phyloP scores from a whole-genome alignment of 1,139 yeast species.

The Waltiozyma sp. region DNA sequence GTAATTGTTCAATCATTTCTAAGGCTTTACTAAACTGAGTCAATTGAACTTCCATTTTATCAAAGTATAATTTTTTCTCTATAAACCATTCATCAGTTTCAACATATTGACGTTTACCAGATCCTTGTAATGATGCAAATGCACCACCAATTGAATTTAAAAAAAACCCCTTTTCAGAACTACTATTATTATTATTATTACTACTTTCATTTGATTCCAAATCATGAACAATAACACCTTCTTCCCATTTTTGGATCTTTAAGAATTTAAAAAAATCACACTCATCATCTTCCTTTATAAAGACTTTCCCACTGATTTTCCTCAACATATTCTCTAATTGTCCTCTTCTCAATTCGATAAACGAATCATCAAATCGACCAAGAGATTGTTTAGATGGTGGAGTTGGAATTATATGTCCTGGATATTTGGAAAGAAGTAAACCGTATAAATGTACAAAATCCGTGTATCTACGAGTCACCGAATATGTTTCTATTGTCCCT shows the following conservation, averaged over 20 bases:
- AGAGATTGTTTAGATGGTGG: constrained; percentile 95
- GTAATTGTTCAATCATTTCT: constrained; percentile 64
- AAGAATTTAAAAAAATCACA: constrained; percentile 19
- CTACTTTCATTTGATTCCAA: not conserved
- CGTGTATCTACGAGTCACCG: constrained; percentile 67
- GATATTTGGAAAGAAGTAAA: constrained; percentile 76
- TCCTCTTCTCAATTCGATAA: constrained; percentile 74
- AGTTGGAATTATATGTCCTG: constrained; percentile 88
- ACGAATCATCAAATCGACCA: constrained; percentile 79
- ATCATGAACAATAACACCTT: not conserved
- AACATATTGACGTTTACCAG: constrained; percentile 43
- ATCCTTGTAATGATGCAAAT: constrained; percentile 20
- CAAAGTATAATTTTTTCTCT: constrained; percentile 59
- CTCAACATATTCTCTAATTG: constrained; percentile 83
- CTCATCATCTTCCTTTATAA: constrained; percentile 38
- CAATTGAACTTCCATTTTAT: constrained; percentile 63
- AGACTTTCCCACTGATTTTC: constrained; percentile 50
- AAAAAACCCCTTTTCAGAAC: constrained; percentile 20
- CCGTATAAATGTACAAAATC: constrained; percentile 86
- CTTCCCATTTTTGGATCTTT: not conserved
- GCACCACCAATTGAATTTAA: constrained; percentile 24
- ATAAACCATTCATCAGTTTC: constrained; percentile 77
- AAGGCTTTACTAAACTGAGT: constrained; percentile 59
- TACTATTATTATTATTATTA: constrained; percentile 7
- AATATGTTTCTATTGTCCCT: constrained; percentile 52